Evolutionary conservation across 2,329 filamentous ascomycete genomes (phyloP), one percentile per base, ranked within the genome.

Genomic region (Beauveria scarabaeidicola): DNA sequence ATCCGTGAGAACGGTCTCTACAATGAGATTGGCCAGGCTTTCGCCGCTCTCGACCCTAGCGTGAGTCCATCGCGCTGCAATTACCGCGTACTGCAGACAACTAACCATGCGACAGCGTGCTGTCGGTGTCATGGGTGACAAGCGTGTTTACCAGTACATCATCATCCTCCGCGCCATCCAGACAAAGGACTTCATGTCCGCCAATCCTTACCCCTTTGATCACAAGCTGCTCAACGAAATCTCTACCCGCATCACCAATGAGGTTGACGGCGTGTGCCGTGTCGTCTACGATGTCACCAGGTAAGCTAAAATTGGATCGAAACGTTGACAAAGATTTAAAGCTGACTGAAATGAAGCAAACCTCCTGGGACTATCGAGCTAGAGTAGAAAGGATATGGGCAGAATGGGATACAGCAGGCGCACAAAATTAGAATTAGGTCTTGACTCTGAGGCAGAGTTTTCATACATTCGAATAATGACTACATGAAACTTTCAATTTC

Each of bases 1-100:
- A 92, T 93, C 74, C 79, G 77, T 67, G 81, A 83, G 59, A 87
- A 87, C 0, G 89, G 88, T 11, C 72, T 91, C 23, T 93, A 93
- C 71, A 73, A 88, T 61, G 73, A 92, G 66, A 71, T 72, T 27
- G 58, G 61, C 43, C 63, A 63, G 57, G 63, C 64, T 44, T 63
- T 67, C n/a, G 59, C 62, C 50, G 53, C 53, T 46, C 53, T 56
- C 10, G 53, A 56, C 53, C 53, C 43, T 38, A 56, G 53, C 53
- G 53, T 56, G n/a, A 46, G 53, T 54, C 5, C 5, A 15, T 38
- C 58, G 48, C 15, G 44, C 62, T 46, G 4, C 41, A 13, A 29
- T 27, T 1, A 10, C n/a, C 5, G 41, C n/a, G 4, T n/a, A 15
- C 13, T 23, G 19, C 52, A 13, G 13, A 50, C 25, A 8, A 23